Conservation (phyloP, 768 basidiomycete genomes). For the Amanita rubescens region DNA sequence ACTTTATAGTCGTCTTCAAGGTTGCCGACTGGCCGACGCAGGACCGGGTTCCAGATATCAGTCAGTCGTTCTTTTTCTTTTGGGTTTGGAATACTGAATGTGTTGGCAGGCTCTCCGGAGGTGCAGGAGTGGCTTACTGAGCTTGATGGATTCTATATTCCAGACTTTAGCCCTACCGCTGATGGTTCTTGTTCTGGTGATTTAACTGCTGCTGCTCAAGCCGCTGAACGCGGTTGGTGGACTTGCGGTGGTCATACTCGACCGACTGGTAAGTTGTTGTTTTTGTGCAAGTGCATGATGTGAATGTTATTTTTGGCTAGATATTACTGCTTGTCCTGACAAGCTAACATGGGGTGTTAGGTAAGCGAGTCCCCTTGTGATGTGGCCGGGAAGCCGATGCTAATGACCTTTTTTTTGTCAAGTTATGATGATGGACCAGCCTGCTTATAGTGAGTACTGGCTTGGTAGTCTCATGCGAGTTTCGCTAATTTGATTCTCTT, state of each 20-base stretch:
- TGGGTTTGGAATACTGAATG: not conserved
- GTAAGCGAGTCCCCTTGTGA: slow-evolving; percentile 23
- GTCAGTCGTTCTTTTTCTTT: slow-evolving; percentile 27
- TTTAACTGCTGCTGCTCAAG: slow-evolving; percentile 45
- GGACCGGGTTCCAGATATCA: slow-evolving; percentile 52
- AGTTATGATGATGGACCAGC: slow-evolving; percentile 88
- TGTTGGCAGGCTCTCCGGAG: slow-evolving; percentile 41
- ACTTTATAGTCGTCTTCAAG: slow-evolving; percentile 39
- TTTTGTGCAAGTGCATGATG: not conserved
- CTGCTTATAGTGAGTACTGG: slow-evolving; percentile 58
- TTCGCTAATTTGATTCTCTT: slow-evolving; percentile 6
- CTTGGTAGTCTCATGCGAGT: slow-evolving; percentile 5
- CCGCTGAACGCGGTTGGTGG: slow-evolving; percentile 80
- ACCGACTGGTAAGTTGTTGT: slow-evolving; percentile 26
- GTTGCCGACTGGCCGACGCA: slow-evolving; percentile 51
- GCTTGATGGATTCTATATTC: slow-evolving; percentile 63
- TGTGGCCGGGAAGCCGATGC: not conserved
- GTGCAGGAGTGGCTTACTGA: slow-evolving; percentile 75
- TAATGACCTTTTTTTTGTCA: slow-evolving; percentile 3
- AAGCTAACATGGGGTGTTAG: slow-evolving; percentile 73
- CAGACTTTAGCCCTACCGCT: slow-evolving; percentile 49
- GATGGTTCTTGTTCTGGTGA: slow-evolving; percentile 67
- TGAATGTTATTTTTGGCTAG: slow-evolving; percentile 14
- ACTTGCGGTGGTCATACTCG: slow-evolving; percentile 74
- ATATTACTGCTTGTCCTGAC: slow-evolving; percentile 63